Percentiles rank a stretch among this genome's conserved stretches.
Conservation (phyloP, 2,329 filamentous ascomycete species). For the Talaromyces sp. region DNA sequence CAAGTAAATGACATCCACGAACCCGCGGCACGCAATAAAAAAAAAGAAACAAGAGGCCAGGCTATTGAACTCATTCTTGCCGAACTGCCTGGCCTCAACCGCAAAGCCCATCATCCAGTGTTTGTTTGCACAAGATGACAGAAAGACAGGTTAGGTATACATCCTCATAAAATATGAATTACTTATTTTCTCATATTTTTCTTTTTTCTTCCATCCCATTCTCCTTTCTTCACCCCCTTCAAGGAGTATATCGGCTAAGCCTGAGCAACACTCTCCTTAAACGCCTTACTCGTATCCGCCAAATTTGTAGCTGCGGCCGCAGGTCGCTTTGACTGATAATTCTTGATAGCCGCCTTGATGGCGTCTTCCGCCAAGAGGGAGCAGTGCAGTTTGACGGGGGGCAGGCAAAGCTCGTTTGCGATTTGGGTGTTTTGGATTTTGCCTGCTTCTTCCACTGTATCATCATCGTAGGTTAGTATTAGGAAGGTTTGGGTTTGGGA, state of each 20-base stretch:
- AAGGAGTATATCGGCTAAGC: not conserved
- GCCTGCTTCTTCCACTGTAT: slow-evolving; percentile 76
- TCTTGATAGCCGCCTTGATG: slow-evolving; percentile 86
- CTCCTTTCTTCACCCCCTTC: not conserved
- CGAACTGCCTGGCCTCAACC: not conserved
- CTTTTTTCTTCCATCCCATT: not conserved
- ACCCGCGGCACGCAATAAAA: not conserved
- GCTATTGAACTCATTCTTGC: not conserved
- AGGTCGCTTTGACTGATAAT: slow-evolving; percentile 91
- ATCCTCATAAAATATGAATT: not conserved
- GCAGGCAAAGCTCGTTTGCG: slow-evolving; percentile 88
- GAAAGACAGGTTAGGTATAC: not conserved
- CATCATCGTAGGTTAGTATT: slow-evolving; percentile 21
- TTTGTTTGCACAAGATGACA: not conserved
- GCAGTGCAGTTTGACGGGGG: slow-evolving; percentile 86
- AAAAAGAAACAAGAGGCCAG: not conserved
- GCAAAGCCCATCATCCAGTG: not conserved
- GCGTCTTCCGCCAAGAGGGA: slow-evolving; percentile 91
- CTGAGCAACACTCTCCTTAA: slow-evolving; percentile 20
- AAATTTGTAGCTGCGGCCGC: slow-evolving; percentile 71
- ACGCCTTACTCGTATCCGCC: slow-evolving; percentile 58
- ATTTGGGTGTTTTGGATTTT: slow-evolving; percentile 97
- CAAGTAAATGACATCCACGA: not conserved
- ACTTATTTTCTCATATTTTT: not conserved
- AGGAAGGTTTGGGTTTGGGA: not conserved